Evolutionary conservation across 352 stramenopile species (phyloP).

Genomic region (Phytophthora lateralis): DNA sequence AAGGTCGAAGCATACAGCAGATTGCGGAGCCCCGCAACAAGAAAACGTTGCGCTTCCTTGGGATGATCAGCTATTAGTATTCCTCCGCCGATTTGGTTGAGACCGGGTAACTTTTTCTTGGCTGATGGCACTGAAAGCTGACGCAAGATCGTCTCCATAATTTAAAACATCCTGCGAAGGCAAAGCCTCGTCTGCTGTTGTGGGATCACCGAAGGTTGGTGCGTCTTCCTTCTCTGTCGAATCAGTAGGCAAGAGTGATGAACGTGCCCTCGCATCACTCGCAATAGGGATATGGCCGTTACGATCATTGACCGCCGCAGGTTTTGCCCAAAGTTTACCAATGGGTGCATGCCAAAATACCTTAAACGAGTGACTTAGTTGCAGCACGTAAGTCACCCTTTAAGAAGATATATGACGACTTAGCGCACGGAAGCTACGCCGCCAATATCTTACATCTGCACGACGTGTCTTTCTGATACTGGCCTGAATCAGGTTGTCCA

Average conservation of each 20-base stretch:
- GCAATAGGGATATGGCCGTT: neutral
- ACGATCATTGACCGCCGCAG: neutral
- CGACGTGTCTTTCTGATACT: too few relatives aligned
- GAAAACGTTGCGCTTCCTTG: too few relatives aligned
- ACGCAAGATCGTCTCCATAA: slow-evolving; percentile 1
- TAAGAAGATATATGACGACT: too few relatives aligned
- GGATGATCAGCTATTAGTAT: too few relatives aligned
- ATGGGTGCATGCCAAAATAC: too few relatives aligned
- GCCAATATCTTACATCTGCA: too few relatives aligned
- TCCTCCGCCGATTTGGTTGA: neutral
- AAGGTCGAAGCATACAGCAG: too few relatives aligned
- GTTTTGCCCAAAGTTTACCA: slow-evolving; percentile 16
- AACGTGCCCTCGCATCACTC: neutral
- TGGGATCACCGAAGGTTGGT: slow-evolving; percentile 10
- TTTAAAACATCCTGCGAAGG: slow-evolving; percentile 6
- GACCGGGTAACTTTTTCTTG: neutral
- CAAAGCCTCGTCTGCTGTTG: slow-evolving; percentile 19
- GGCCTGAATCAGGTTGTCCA: too few relatives aligned
- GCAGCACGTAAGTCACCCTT: too few relatives aligned
- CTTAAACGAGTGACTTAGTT: too few relatives aligned
- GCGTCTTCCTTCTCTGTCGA: slow-evolving; percentile 9
- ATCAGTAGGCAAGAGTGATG: neutral
- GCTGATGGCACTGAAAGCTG: neutral
- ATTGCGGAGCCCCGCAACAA: too few relatives aligned
- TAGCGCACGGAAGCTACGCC: too few relatives aligned